Percentiles rank a stretch among this genome's conserved stretches.
Evolutionary conservation across 345 rosid genomes (phyloP).

Genomic region (Eucalyptus curtisii): DNA sequence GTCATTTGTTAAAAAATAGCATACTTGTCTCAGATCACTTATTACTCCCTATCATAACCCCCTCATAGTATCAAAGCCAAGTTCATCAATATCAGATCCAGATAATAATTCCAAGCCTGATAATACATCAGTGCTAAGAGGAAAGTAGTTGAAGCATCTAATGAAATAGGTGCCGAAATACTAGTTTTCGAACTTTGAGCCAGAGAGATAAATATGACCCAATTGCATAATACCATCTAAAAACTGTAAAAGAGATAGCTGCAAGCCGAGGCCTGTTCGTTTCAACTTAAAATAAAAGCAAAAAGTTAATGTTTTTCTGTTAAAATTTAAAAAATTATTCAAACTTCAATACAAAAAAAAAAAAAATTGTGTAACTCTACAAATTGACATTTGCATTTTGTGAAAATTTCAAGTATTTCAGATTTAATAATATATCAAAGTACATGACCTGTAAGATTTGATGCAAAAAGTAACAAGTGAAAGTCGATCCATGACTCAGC

Average conservation of each 20-base stretch:
- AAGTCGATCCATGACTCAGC: background rate
- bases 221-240: background rate
- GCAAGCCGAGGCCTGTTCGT: background rate
- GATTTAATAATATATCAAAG: background rate
- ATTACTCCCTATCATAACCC: background rate
- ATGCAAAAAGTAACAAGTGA: background rate
- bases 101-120: background rate
- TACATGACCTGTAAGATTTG: background rate
- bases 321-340: background rate
- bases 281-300: background rate
- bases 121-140: background rate
- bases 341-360: background rate
- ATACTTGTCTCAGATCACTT: background rate
- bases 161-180: background rate
- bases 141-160: background rate
- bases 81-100: background rate
- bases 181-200: background rate
- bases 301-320: background rate
- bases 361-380: background rate
- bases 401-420: background rate
- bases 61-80: background rate
- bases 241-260: background rate
- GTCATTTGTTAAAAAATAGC: background rate
- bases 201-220: background rate
- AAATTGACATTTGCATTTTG: background rate